A percentile compares a stretch with the other conserved stretches of the same genome.
Conservation (phyloP, 2,329 filamentous ascomycete genomes). For the Colletotrichum endophyticum region DNA sequence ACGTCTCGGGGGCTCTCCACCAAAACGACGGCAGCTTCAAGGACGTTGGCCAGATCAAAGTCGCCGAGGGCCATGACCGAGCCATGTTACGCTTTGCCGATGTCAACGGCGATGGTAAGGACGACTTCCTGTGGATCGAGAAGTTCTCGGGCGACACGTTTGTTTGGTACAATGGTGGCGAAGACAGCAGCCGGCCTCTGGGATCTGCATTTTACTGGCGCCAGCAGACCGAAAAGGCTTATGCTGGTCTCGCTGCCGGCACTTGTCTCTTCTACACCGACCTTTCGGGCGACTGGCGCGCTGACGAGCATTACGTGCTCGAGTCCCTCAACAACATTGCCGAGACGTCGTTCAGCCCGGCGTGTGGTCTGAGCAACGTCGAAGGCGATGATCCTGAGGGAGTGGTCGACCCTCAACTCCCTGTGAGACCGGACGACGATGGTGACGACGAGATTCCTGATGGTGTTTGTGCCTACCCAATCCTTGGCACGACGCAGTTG, state of each 20-base stretch:
- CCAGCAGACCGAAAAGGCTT: neutral
- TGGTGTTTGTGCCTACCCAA: neutral
- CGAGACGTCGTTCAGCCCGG: neutral
- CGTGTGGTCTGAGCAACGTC: neutral
- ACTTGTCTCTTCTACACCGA: neutral
- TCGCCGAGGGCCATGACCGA: constrained; percentile 32
- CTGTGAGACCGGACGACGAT: rapidly evolving
- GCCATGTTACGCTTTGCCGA: constrained; percentile 42
- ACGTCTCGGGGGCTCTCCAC: constrained; percentile 27
- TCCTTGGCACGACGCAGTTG: neutral
- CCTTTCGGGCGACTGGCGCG: neutral
- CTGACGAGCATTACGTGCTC: neutral
- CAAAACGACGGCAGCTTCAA: constrained; percentile 16
- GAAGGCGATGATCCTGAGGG: neutral
- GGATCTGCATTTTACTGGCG: neutral
- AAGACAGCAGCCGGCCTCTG: neutral
- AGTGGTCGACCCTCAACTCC: neutral
- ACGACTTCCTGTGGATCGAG: constrained; percentile 39
- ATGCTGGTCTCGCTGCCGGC: neutral
- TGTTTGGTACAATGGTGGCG: constrained; percentile 33
- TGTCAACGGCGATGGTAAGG: constrained; percentile 39
- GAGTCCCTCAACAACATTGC: neutral
- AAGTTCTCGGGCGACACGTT: constrained; percentile 35
- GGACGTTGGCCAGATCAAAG: constrained; percentile 30
- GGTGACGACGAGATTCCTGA: neutral